These are phyloP conservation scores for Udeniomyces megalosporus DNA, from an alignment of 768 basidiomycete genomes.

Conservation along the genomic window DNA sequence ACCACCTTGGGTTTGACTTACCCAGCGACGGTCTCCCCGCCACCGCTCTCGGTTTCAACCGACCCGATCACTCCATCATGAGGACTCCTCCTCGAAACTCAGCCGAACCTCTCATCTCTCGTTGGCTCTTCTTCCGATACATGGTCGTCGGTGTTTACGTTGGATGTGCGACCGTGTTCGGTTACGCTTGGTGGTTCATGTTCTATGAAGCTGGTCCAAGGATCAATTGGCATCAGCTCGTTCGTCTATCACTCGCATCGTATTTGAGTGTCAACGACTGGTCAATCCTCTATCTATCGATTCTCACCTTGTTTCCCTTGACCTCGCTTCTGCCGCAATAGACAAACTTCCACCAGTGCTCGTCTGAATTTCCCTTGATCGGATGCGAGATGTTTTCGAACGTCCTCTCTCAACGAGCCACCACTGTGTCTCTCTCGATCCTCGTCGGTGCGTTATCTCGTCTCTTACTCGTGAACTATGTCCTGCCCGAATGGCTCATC, in stretches of 20 bases:
- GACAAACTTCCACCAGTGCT: constrained; percentile 95
- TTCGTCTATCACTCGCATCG: constrained; percentile 42
- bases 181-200: constrained; percentile 99
- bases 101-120: constrained; percentile 75
- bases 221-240: constrained; percentile 82
- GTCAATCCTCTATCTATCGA: not conserved
- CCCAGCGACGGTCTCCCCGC: constrained; percentile 52
- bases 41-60: constrained; percentile 94
- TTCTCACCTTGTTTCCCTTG: not conserved
- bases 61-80: constrained; percentile 94
- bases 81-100: constrained; percentile 76
- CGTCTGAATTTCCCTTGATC: constrained; percentile 63
- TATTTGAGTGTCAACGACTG: too few species aligned
- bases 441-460: constrained; percentile 43
- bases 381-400: constrained; percentile 94
- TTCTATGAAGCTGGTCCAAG: constrained; percentile 79
- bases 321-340: too few species aligned
- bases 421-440: constrained; percentile 91
- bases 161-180: constrained; percentile 84
- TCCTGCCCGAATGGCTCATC: not conserved
- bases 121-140: constrained; percentile 93
- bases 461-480: not conserved
- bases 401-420: constrained; percentile 65
- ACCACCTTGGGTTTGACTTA: too few species aligned
- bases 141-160: constrained; percentile 86